Evolutionary conservation across 2,329 filamentous ascomycete genomes (phyloP), one percentile per base, ranked within the genome.

Genomic region (Xylariomycetidae sp.): DNA sequence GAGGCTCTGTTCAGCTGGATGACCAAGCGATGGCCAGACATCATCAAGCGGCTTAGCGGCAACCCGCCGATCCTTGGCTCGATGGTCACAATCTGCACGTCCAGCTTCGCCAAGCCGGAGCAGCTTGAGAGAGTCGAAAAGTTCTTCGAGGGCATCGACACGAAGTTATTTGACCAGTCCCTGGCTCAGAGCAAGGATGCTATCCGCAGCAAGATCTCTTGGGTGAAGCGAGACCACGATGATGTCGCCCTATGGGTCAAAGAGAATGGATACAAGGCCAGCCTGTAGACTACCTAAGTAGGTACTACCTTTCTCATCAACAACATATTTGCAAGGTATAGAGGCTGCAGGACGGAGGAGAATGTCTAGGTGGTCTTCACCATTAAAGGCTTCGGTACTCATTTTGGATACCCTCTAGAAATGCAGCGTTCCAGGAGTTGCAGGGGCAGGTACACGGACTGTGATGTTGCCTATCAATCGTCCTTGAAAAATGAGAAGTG

Each of bases 131-230:
- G 80, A 40, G 79, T 95, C 16, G 72, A 90, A 59, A 66, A 68
- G 5, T 96, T 95, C 73, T 96, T 95, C 56, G 70, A 68, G 20
- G 67, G 73, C 44, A 87, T 85, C 68, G 86, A 85, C 57, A 93
- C 82, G 40, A 94, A 71, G 60, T 76, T 87, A 26, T 96, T 87
- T 53, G 86, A 94, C 54, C 81, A 89, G 57, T 80, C 85, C 30
- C 68, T 96, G 37, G 86, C 87, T n/a, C 90, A 96, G 68, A 90
- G 83, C 58, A 72, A 83, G 47, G 90, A 96, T 58, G 72, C 80
- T 4, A 82, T 95, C 51, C 76, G 76, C 40, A 88, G 88, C 35
- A 96, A 95, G 76, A 72, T 82, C 49, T 74, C 79, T 39, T 94
- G 86, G 86, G 57, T 93, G 35, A 64, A 77, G 58, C 76, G 87